A percentile compares a stretch with the other conserved stretches of the same genome.
Evolutionary conservation across 441 rosid species (phyloP).

Genomic region (Gossypium schwendimanii): DNA sequence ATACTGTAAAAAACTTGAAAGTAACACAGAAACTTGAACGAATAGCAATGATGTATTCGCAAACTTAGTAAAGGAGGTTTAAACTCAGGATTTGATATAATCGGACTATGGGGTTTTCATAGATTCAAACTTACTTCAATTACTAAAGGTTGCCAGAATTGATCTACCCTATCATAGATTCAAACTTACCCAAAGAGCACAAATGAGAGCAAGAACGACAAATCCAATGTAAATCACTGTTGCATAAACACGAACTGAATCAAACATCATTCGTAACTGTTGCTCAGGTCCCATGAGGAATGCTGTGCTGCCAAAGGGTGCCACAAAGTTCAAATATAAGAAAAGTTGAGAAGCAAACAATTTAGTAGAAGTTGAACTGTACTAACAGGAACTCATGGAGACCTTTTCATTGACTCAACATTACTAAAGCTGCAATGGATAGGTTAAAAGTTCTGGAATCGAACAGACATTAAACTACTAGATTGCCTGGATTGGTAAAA

Average conservation of each 20-base stretch:
- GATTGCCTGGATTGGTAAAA: background rate
- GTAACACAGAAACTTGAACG: background rate
- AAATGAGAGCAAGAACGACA: conserved; percentile 65
- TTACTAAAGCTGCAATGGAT: background rate
- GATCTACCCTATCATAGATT: background rate
- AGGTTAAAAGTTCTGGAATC: background rate
- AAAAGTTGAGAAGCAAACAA: background rate
- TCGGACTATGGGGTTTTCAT: background rate
- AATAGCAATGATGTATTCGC: background rate
- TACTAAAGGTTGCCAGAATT: background rate
- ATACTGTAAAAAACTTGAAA: background rate
- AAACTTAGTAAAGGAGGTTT: background rate
- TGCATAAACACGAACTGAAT: conserved; percentile 63
- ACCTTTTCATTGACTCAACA: background rate
- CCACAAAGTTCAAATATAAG: conserved; percentile 22
- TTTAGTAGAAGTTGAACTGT: background rate
- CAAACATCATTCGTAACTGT: conserved; percentile 85
- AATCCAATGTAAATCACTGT: conserved; percentile 67
- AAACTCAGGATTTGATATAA: background rate
- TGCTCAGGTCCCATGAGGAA: conserved; percentile 70
- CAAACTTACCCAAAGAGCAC: conserved; percentile 72
- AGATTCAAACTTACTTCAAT: background rate
- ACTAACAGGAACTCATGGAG: background rate
- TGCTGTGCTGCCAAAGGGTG: conserved; percentile 81
- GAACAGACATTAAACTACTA: background rate